Conservation (phyloP, 2,329 filamentous ascomycete species). For the Apiospora koreana region DNA sequence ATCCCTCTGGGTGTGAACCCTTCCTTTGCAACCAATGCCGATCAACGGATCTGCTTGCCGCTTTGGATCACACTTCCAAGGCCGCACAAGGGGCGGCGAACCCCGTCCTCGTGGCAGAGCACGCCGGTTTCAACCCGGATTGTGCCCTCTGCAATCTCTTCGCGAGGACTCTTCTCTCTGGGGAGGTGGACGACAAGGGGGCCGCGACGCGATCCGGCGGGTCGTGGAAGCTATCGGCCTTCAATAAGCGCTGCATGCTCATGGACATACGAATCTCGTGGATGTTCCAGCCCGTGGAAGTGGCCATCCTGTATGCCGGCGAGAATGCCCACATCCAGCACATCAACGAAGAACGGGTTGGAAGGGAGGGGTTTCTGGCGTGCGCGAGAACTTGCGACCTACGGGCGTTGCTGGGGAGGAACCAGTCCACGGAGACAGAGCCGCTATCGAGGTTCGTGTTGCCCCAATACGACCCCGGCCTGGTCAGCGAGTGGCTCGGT, state of each 20-base stretch:
- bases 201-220: not conserved
- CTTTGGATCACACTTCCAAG: not conserved
- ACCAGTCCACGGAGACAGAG: not conserved
- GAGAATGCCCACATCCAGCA: not conserved
- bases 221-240: not conserved
- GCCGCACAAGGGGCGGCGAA: not conserved
- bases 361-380: not conserved
- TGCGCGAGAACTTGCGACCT: not conserved
- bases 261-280: not conserved
- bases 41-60: not conserved
- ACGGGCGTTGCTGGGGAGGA: not conserved
- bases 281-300: not conserved
- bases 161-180: not conserved
- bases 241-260: not conserved
- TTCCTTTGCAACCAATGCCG: not conserved
- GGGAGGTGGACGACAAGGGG: not conserved
- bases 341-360: not conserved
- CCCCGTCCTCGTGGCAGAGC: not conserved
- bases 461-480: not conserved
- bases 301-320: not conserved
- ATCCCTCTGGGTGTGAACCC: not conserved
- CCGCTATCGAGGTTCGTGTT: not conserved
- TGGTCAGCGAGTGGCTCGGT: not conserved
- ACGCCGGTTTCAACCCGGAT: not conserved
- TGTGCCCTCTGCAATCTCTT: conserved; percentile 2